phyloP scores from a whole-genome alignment of 768 basidiomycete genomes.

The Mycena galericulata region DNA sequence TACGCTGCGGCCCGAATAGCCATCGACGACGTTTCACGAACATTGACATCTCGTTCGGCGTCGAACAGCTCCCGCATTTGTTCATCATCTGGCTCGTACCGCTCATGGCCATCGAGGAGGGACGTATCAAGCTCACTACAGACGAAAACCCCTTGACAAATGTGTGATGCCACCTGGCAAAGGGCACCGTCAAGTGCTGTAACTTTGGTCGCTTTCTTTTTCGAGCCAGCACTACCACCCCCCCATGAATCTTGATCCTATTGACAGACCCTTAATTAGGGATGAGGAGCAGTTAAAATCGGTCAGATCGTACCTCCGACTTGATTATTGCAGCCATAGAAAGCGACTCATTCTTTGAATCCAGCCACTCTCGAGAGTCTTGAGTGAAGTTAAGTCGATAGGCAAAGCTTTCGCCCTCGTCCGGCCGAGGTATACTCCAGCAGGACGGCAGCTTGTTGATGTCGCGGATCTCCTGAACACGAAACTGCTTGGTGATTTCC shows the following conservation, averaged over 20 bases:
- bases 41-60: constrained; percentile 1
- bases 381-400: not conserved
- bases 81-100: not conserved
- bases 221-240: constrained; percentile 13
- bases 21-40: constrained; percentile 7
- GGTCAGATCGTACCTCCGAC: not conserved
- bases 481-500: too few relatives aligned
- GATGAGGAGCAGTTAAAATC: not conserved
- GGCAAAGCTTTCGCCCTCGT: not conserved
- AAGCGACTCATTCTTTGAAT: not conserved
- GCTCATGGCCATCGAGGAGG: constrained; percentile 2
- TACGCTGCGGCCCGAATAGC: not conserved
- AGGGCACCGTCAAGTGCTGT: constrained; percentile 9
- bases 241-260: constrained; percentile 32
- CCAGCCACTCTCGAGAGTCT: not conserved
- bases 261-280: too few relatives aligned
- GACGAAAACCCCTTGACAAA: constrained; percentile 5
- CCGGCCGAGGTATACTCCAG: not conserved
- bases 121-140: not conserved
- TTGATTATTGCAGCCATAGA: constrained; percentile 10
- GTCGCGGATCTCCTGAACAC: not conserved
- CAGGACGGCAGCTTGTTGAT: not conserved
- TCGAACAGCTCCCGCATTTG: not conserved
- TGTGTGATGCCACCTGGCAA: constrained; percentile 25
- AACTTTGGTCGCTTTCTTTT: constrained; percentile 11